Conservation (phyloP, 192 early-diverging fungal species). For the Mortierella antarctica region DNA sequence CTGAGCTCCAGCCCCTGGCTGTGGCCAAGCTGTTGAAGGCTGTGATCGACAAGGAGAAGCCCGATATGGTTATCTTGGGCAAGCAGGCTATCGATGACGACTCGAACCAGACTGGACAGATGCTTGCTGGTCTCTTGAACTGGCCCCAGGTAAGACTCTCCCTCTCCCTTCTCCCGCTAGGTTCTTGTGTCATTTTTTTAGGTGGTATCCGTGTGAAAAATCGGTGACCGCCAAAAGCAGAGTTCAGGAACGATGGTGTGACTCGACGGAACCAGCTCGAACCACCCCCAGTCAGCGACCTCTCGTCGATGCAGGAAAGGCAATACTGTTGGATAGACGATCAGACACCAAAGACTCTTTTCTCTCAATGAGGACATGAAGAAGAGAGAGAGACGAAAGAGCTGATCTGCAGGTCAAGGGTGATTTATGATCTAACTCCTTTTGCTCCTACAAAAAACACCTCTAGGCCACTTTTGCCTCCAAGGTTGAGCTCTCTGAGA, state of each 20-base stretch:
- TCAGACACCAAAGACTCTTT: too few species aligned
- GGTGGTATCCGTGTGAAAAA: neutral
- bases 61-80: constrained; percentile 93
- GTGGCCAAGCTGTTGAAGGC: constrained; percentile 96
- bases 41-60: constrained; percentile 89
- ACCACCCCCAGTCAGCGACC: neutral
- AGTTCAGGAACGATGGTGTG: constrained; percentile 15
- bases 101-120: constrained; percentile 96
- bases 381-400: too few species aligned
- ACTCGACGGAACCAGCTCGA: neutral
- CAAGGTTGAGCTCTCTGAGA: constrained; percentile 84
- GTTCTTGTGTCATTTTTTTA: constrained; percentile 1
- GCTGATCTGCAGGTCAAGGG: neutral
- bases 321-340: too few species aligned
- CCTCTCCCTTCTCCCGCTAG: too few species aligned
- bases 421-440: constrained; percentile 5
- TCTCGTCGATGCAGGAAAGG: too few species aligned
- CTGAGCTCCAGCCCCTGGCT: constrained; percentile 84
- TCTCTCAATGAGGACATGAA: too few species aligned
- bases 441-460: constrained; percentile 7
- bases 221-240: neutral
- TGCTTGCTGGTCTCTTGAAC: constrained; percentile 94
- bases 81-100: constrained; percentile 99
- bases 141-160: constrained; percentile 83
- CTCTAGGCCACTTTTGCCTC: constrained; percentile 94